Conservation (phyloP, 1,139 yeast species). For the Yamadazyma sp. region DNA sequence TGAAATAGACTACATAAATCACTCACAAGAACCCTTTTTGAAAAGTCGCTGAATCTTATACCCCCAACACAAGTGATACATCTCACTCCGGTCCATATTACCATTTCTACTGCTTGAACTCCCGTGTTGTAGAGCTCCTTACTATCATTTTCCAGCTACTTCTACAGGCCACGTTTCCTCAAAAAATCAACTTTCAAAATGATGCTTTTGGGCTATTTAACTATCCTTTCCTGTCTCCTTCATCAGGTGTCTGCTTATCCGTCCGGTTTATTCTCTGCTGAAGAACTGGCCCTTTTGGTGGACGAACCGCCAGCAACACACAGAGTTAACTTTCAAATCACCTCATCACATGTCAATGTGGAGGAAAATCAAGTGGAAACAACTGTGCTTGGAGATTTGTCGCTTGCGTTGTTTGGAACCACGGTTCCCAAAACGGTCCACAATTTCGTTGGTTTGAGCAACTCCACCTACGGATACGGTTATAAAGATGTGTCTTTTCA, state of each 20-base stretch:
- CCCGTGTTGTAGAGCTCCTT: too few species aligned
- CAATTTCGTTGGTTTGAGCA: slow-evolving; percentile 35
- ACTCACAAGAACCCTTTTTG: background rate
- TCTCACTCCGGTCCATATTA: too few species aligned
- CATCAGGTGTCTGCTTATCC: slow-evolving; percentile 4
- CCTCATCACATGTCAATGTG: slow-evolving; percentile 11
- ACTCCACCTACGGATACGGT: slow-evolving; percentile 35
- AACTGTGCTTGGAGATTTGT: slow-evolving; percentile 19
- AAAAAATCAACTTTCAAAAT: too few species aligned
- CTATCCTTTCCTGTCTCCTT: background rate
- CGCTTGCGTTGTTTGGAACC: slow-evolving; percentile 28
- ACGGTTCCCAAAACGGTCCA: slow-evolving; percentile 39
- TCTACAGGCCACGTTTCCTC: slow-evolving; percentile 1
- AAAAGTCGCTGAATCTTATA: background rate
- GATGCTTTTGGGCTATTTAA: background rate
- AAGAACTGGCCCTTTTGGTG: slow-evolving; percentile 14
- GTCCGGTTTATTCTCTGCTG: slow-evolving; percentile 7
- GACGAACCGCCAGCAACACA: slow-evolving; percentile 32
- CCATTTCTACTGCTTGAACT: too few species aligned
- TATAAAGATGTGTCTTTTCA: slow-evolving; percentile 34
- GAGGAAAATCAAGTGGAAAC: slow-evolving; percentile 13
- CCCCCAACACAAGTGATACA: too few species aligned
- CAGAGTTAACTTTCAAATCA: slow-evolving; percentile 23
- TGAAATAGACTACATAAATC: background rate
- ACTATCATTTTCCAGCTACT: background rate